Percentiles rank a stretch among this genome's conserved stretches.
Evolutionary conservation across 305 asterid species (phyloP).

Genomic region (Rubia peregrina): DNA sequence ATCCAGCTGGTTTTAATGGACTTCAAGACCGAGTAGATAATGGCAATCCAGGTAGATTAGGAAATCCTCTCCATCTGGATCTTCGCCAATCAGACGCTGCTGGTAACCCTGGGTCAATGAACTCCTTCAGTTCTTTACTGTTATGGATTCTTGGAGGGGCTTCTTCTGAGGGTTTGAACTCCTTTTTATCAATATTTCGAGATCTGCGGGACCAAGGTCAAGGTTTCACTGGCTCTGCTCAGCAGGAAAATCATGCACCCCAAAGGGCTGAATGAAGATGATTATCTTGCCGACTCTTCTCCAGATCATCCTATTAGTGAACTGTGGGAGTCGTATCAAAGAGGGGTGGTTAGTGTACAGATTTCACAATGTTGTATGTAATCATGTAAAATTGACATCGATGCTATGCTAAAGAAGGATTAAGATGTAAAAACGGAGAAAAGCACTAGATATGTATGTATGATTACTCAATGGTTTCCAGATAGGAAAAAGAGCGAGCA

Average conservation of each 20-base stretch:
- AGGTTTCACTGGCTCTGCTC: constrained; percentile 47
- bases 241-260: constrained; percentile 44
- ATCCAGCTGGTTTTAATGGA: constrained; percentile 35
- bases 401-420: neutral
- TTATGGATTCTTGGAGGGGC: constrained; percentile 94
- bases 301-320: neutral
- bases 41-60: constrained; percentile 42
- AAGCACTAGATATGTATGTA: no score
- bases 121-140: constrained; percentile 73
- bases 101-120: constrained; percentile 69
- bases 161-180: constrained; percentile 84
- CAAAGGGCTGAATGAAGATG: constrained; percentile 40
- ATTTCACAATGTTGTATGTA: constrained; percentile 3
- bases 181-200: constrained; percentile 81
- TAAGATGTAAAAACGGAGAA: neutral
- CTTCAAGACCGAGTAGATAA: constrained; percentile 36
- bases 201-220: constrained; percentile 88
- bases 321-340: neutral
- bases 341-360: constrained; percentile 5
- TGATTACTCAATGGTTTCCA: no score
- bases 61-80: constrained; percentile 57
- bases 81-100: constrained; percentile 59
- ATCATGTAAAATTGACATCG: neutral
- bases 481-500: no score
- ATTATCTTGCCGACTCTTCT: neutral